Evolutionary conservation across 352 stramenopile species (phyloP).

Genomic region (Globisporangium lucens): DNA sequence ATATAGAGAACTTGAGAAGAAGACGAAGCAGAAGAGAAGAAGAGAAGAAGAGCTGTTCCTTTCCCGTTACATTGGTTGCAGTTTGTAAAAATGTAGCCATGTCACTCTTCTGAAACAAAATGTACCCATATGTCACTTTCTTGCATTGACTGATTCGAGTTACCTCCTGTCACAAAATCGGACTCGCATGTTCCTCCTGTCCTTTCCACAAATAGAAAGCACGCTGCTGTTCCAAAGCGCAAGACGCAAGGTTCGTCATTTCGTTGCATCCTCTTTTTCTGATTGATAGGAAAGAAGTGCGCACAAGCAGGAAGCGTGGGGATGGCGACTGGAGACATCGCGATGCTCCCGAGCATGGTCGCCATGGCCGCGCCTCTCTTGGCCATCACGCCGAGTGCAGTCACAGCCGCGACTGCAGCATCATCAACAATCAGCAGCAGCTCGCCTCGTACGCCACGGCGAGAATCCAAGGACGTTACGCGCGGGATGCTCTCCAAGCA

Average conservation of each 20-base stretch:
- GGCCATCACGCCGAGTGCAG: background rate
- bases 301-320: background rate
- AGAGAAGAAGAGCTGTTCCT: too few relatives aligned
- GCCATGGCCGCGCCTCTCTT: conserved; percentile 14
- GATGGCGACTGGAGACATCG: conserved; percentile 8
- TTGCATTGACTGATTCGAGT: background rate
- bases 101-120: background rate
- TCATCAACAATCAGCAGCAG: background rate
- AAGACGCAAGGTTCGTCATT: background rate
- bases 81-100: background rate
- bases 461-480: conserved; percentile 13
- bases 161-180: background rate
- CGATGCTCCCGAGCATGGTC: conserved; percentile 7
- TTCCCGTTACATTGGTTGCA: too few relatives aligned
- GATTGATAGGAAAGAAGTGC: background rate
- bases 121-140: background rate
- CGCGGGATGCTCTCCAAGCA: conserved; percentile 16
- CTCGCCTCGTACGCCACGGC: conserved; percentile 4
- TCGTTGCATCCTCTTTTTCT: background rate
- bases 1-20: background rate
- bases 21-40: too few relatives aligned
- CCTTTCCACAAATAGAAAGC: background rate
- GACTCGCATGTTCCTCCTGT: background rate
- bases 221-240: background rate
- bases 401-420: background rate